Base-by-base conservation (phyloP, 2,329 filamentous ascomycete species). In the Cyclaneusma minus region DNA sequence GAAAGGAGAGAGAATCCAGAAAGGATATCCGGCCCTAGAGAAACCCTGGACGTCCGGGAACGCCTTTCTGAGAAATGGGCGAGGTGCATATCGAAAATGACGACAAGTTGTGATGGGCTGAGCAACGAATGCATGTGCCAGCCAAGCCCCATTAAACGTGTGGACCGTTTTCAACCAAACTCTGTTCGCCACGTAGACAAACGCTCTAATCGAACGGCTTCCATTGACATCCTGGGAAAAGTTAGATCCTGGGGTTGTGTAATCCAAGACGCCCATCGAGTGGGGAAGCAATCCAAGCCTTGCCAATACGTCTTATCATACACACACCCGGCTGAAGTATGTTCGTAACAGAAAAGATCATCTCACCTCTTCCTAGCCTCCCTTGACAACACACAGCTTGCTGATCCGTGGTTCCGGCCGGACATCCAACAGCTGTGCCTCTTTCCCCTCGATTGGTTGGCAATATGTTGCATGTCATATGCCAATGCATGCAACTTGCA, bases 351-450 rank as follows among this genome's bases (percentile, higher is more conserved):
- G 40, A 42, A 33, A 31, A 33, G 22, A 18, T 28, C 24, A 27
- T 26, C 37, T 29, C 35, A 36, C 30, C 32, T 38, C 26, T 31
- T 31, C 33, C 26, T 33, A 30, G 35, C 36, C 30, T 30, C 33
- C 27, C 24, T 14, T 38, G 40, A 42, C 44, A 45, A 41, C 42
- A 41, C 44, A 47, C 44, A 33, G n/a, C n/a, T n/a, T n/a, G n/a
- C n/a, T n/a, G n/a, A n/a, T n/a, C n/a, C n/a, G n/a, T n/a, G n/a
- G n/a, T n/a, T n/a, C n/a, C n/a, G n/a, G n/a, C n/a, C n/a, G n/a
- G n/a, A n/a, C n/a, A n/a, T n/a, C n/a, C n/a, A n/a, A n/a, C n/a
- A n/a, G n/a, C n/a, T n/a, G n/a, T n/a, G n/a, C n/a, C n/a, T n/a
- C n/a, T n/a, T n/a, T n/a, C n/a, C n/a, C n/a, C n/a, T n/a, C n/a